Evolutionary conservation across 2,329 filamentous ascomycete genomes (phyloP).

Genomic region (Diaporthe batatas): DNA sequence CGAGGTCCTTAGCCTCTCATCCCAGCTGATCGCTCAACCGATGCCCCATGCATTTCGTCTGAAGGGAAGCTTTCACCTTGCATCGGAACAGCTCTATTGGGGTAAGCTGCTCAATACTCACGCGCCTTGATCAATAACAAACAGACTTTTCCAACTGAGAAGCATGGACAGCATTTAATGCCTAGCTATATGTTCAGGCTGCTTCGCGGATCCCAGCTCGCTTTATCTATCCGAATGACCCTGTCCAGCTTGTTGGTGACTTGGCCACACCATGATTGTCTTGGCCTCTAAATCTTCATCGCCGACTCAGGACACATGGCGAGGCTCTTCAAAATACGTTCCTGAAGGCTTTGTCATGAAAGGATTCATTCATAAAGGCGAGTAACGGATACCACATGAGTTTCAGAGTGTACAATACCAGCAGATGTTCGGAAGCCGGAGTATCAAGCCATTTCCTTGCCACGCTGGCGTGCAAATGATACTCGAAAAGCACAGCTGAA

Average conservation of each 20-base stretch:
- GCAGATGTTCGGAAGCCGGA: too few relatives aligned
- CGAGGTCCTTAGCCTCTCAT: neutral
- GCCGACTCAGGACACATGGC: too few relatives aligned
- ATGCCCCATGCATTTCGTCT: conserved; percentile 20
- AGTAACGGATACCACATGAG: too few relatives aligned
- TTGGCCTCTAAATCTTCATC: too few relatives aligned
- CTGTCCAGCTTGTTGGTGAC: too few relatives aligned
- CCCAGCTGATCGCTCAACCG: neutral
- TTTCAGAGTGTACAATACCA: neutral
- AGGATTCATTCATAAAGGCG: neutral
- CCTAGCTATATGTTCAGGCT: accelerated
- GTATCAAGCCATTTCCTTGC: neutral
- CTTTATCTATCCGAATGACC: too few relatives aligned
- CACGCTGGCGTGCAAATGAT: neutral
- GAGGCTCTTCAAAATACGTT: too few relatives aligned
- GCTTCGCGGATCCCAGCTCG: neutral
- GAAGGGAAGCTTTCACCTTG: neutral
- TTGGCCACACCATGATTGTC: too few relatives aligned
- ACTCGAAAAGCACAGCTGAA: neutral
- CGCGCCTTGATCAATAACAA: too few relatives aligned
- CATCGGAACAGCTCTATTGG: neutral
- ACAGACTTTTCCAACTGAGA: neutral
- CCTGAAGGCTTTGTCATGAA: too few relatives aligned
- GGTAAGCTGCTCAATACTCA: neutral
- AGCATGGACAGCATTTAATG: neutral